Evolutionary conservation across 2,329 filamentous ascomycete species (phyloP).

Genomic region (Neoarthrinium moseri): DNA sequence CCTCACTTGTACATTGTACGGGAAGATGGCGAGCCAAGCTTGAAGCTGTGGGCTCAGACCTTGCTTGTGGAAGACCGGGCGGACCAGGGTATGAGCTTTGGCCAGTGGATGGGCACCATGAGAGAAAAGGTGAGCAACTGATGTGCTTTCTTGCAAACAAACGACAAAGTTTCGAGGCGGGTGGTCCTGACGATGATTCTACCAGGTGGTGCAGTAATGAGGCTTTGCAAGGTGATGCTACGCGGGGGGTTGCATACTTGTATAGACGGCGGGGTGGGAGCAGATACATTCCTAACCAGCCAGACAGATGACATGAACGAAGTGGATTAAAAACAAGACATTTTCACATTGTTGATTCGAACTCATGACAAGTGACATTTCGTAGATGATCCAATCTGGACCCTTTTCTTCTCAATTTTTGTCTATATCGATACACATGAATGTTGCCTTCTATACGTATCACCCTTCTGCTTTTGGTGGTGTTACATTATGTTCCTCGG

Average conservation of each 20-base stretch:
- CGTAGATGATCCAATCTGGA: too few species aligned
- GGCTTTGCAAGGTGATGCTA: not conserved
- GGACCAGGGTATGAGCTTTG: conserved; percentile 88
- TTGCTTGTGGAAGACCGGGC: conserved; percentile 91
- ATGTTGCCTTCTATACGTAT: too few species aligned
- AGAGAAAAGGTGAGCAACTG: conserved; percentile 78
- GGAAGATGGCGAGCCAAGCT: conserved; percentile 91
- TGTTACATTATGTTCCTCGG: too few species aligned
- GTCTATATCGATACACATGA: too few species aligned
- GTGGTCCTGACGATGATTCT: conserved; percentile 7
- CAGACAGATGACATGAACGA: conserved; percentile 5
- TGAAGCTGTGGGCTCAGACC: conserved; percentile 97
- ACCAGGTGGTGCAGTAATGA: conserved; percentile 14
- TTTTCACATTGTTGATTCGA: too few species aligned
- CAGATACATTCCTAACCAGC: not conserved
- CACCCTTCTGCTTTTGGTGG: too few species aligned
- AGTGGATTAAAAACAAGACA: conserved; percentile 3
- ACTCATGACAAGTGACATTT: too few species aligned
- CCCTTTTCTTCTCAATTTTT: too few species aligned
- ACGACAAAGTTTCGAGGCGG: too few species aligned
- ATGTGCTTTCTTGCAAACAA: not conserved
- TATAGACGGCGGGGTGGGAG: conserved; percentile 6
- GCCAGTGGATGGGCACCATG: conserved; percentile 88
- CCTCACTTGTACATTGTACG: conserved; percentile 91
- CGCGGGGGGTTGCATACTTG: conserved; percentile 3